Conservation (phyloP, 2,329 filamentous ascomycete species). For the Pestalotiopsis sp. region DNA sequence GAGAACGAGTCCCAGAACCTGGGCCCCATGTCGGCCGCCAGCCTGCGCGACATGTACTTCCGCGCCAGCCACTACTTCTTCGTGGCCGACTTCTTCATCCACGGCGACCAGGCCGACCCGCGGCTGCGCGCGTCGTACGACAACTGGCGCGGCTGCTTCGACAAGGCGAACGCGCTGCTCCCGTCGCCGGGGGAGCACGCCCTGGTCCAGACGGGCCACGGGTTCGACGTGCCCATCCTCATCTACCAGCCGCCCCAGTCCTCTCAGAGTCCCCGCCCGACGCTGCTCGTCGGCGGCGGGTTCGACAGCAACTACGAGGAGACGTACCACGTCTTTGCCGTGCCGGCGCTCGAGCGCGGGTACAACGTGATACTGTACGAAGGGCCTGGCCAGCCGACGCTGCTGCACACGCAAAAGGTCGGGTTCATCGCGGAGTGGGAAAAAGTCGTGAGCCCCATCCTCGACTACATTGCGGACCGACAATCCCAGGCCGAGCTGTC, state of each 20-base stretch:
- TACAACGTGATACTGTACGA: constrained; percentile 30
- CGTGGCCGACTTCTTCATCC: constrained; percentile 39
- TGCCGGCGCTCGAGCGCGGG: constrained; percentile 28
- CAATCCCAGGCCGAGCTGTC: neutral
- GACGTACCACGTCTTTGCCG: constrained; percentile 33
- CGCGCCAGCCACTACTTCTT: constrained; percentile 39
- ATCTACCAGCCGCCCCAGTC: constrained; percentile 17
- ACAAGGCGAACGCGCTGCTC: constrained; percentile 31
- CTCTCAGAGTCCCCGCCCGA: constrained; percentile 26
- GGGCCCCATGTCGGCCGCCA: constrained; percentile 21
- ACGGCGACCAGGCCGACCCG: constrained; percentile 37
- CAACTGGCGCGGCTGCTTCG: constrained; percentile 32
- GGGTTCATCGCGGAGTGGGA: constrained; percentile 25
- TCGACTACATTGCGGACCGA: constrained; percentile 20
- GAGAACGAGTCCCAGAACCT: constrained; percentile 20
- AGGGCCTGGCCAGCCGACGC: constrained; percentile 21
- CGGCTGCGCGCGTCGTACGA: constrained; percentile 34
- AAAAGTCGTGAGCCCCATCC: constrained; percentile 20
- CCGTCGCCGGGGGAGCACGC: constrained; percentile 33
- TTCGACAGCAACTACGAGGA: constrained; percentile 41
- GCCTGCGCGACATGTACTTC: constrained; percentile 34
- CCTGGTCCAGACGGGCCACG: constrained; percentile 27
- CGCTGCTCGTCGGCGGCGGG: constrained; percentile 37
- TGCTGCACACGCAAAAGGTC: constrained; percentile 21
- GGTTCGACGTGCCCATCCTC: constrained; percentile 24